Evolutionary conservation across 1,139 yeast genomes (phyloP).

Genomic region (Scheffersomyces illinoinensis): DNA sequence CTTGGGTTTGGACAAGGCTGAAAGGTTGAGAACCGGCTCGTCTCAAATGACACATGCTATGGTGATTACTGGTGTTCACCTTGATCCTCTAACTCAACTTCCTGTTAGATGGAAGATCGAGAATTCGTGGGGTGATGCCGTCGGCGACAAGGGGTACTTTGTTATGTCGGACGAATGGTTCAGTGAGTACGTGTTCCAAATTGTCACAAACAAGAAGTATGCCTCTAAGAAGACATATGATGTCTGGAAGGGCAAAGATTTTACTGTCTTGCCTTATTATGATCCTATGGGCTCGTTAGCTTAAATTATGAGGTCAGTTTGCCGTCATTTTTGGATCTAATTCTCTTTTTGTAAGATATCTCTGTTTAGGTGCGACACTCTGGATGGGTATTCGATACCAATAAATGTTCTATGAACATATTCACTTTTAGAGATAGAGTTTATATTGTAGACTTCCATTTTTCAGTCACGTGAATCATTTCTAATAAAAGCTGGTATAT

Average conservation of each 20-base stretch:
- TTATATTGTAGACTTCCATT: no score
- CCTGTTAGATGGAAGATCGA: constrained; percentile 83
- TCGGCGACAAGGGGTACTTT: constrained; percentile 74
- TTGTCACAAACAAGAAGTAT: constrained; percentile 64
- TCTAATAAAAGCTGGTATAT: no score
- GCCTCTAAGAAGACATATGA: constrained; percentile 45
- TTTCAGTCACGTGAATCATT: no score
- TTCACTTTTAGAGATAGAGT: no score
- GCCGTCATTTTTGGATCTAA: no score
- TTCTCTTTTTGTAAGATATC: not conserved
- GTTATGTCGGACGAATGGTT: constrained; percentile 84
- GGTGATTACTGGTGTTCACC: constrained; percentile 75
- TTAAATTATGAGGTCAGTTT: constrained; percentile 8
- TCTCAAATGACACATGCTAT: constrained; percentile 85
- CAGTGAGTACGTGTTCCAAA: constrained; percentile 80
- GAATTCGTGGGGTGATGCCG: constrained; percentile 82
- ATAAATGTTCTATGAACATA: not conserved
- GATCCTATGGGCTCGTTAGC: constrained; percentile 92
- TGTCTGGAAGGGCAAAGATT: constrained; percentile 52
- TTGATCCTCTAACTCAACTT: constrained; percentile 33
- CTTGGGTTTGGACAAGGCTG: constrained; percentile 50
- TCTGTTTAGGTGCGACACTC: not conserved
- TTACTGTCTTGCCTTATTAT: constrained; percentile 67
- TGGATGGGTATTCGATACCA: not conserved
- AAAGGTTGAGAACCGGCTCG: constrained; percentile 54